Percentiles rank a stretch among this genome's conserved stretches.
Conservation (phyloP, 2,329 filamentous ascomycete genomes). For the Pseudogymnoascus sp. region DNA sequence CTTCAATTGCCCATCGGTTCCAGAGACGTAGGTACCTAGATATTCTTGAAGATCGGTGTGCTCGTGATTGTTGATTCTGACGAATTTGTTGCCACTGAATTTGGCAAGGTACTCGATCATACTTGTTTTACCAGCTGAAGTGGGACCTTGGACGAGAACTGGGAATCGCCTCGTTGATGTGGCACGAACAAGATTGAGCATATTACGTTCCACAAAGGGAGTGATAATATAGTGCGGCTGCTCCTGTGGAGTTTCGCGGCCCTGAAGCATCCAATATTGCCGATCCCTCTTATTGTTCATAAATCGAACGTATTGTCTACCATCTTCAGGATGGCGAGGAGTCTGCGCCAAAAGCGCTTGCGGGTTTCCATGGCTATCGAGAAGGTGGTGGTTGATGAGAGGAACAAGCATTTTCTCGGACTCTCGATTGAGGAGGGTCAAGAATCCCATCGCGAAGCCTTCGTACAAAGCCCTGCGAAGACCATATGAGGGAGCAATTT, state of each 20-base stretch:
- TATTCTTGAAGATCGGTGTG: slow-evolving; percentile 98
- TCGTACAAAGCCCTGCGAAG: slow-evolving; percentile 82
- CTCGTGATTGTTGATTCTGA: slow-evolving; percentile 98
- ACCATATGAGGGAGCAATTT: slow-evolving; percentile 77
- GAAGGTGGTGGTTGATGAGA: slow-evolving; percentile 71
- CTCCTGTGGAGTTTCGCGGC: slow-evolving; percentile 56
- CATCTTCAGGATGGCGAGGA: slow-evolving; percentile 69
- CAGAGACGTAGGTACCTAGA: slow-evolving; percentile 86
- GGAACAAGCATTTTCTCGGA: slow-evolving; percentile 75
- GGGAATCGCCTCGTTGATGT: slow-evolving; percentile 89
- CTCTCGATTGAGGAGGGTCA: slow-evolving; percentile 75
- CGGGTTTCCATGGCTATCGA: slow-evolving; percentile 60
- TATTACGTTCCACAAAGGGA: slow-evolving; percentile 85
- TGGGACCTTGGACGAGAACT: slow-evolving; percentile 91
- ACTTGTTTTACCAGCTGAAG: slow-evolving; percentile 94
- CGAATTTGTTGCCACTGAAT: slow-evolving; percentile 91
- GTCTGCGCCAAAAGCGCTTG: slow-evolving; percentile 69
- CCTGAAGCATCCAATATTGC: slow-evolving; percentile 85
- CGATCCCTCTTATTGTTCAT: slow-evolving; percentile 54
- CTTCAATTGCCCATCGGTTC: slow-evolving; percentile 69
- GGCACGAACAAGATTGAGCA: slow-evolving; percentile 88
- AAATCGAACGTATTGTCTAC: slow-evolving; percentile 71
- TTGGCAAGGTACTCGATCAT: slow-evolving; percentile 99
- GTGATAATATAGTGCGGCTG: slow-evolving; percentile 94
- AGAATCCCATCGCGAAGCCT: slow-evolving; percentile 96